Percentiles rank a stretch among this genome's conserved stretches.
Conservation (phyloP, 2,329 filamentous ascomycete genomes). For the Venturia nashicola region DNA sequence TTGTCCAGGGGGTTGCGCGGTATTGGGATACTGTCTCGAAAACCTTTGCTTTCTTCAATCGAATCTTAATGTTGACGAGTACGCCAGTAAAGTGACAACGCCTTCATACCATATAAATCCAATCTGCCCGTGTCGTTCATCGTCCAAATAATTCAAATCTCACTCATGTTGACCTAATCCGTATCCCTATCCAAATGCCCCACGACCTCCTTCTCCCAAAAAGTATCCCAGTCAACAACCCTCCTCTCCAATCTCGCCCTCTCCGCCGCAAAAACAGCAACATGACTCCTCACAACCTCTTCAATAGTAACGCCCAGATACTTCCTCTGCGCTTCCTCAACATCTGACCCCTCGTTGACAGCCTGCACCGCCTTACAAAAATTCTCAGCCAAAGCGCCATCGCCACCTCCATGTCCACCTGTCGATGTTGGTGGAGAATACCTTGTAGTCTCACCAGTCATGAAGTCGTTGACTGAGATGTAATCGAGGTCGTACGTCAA, state of each 20-base stretch:
- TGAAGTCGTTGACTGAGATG: conserved; percentile 67
- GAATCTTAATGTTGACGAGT: too few relatives aligned
- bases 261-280: conserved; percentile 87
- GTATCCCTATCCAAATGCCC: not conserved
- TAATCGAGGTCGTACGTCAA: conserved; percentile 69
- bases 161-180: not conserved
- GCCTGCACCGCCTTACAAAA: conserved; percentile 73
- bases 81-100: too few relatives aligned
- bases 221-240: conserved; percentile 62
- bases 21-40: too few relatives aligned
- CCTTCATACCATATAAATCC: too few relatives aligned
- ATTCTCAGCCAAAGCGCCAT: conserved; percentile 65
- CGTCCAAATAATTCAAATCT: too few relatives aligned
- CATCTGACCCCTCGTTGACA: conserved; percentile 54
- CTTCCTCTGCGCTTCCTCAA: conserved; percentile 58
- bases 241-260: conserved; percentile 60
- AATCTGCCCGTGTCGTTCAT: too few relatives aligned
- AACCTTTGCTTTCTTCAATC: too few relatives aligned
- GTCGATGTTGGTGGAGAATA: conserved; percentile 52
- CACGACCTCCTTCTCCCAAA: conserved; percentile 55
- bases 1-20: too few relatives aligned
- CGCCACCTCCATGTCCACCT: conserved; percentile 64
- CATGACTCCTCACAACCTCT: conserved; percentile 81
- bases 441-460: conserved; percentile 41
- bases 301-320: conserved; percentile 75